Base-by-base conservation (phyloP, 2,329 filamentous ascomycete species). In the Dichotomopilus funicola region DNA sequence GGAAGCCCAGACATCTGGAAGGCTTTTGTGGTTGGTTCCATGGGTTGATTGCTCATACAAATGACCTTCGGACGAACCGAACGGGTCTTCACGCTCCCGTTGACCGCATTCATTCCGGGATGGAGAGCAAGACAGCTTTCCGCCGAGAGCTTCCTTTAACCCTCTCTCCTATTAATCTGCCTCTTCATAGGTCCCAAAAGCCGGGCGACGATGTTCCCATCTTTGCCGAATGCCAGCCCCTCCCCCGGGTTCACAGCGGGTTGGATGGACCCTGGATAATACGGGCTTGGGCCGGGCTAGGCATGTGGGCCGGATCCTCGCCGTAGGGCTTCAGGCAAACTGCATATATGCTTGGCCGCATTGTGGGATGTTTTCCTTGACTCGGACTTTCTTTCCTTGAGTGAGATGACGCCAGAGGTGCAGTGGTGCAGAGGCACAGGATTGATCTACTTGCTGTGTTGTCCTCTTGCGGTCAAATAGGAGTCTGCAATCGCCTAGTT, bases 371-470 rank as follows among this genome's bases (percentile, higher is more conserved):
- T 27, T 27, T 27, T 27, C 19, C 19, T 27, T 27, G 19, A 27
- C 19, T 27, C 19, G 19, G 19, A 27, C 19, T 41, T 12, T 34
- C 13, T 36, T 43, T 46, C 27, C 34, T 38, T 34, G 12, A 19
- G 47, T 46, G 12, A 45, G 43, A 55, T 51, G 53, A 47, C 48
- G 48, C 46, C 53, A 51, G 6, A 46, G 36, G 31, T 45, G 41
- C 9, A 34, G 53, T 19, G 9, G 35, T 34, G 40, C 38, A n/a
- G 19, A 8, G 4, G 19, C 42, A 13, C 42, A 13, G 42, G 19
- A 45, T 45, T 31, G 43, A 10, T 31, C 19, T 45, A 31, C 9
- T 45, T 11, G 19, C 19, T 27, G 19, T 27, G 19, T 27, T 27
- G 19, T 44, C 19, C 9, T 19, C 19, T 4, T 11, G 19, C 19